Conservation (phyloP, 225 moss, liverwort and hornwort genomes). For the Pleurozium schreberi region DNA sequence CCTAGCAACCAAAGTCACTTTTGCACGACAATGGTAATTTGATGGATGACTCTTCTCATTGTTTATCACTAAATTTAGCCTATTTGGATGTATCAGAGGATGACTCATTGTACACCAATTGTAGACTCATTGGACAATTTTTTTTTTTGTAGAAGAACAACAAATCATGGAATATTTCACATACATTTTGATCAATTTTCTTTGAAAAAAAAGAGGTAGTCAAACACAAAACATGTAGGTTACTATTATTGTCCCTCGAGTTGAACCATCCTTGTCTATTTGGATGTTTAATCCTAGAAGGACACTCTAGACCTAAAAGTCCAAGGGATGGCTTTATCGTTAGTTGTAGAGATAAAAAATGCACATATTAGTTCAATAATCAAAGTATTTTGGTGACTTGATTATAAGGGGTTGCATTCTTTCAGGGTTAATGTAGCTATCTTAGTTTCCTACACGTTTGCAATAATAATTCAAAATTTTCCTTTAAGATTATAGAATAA, state of each 20-base stretch:
- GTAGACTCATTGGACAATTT: neutral
- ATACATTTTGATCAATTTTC: neutral
- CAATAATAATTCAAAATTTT: neutral
- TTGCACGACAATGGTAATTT: neutral
- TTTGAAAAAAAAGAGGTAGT: neutral
- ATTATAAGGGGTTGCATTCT: neutral
- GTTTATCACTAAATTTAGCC: accelerated
- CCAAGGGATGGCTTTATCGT: too few relatives aligned
- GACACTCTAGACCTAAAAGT: accelerated
- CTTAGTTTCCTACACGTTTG: neutral
- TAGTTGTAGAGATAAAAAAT: too few relatives aligned
- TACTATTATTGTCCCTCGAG: neutral
- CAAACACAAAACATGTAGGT: neutral
- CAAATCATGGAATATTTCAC: neutral
- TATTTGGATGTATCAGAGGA: neutral
- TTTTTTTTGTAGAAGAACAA: neutral
- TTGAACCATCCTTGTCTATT: neutral
- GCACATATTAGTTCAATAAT: too few relatives aligned
- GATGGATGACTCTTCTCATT: neutral
- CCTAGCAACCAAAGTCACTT: neutral
- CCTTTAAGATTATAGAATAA: neutral
- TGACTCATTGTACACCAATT: neutral
- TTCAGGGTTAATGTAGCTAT: neutral
- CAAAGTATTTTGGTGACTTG: neutral
- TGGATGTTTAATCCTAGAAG: neutral